Conservation (phyloP, 768 basidiomycete genomes). For the Tulasnella sp. region DNA sequence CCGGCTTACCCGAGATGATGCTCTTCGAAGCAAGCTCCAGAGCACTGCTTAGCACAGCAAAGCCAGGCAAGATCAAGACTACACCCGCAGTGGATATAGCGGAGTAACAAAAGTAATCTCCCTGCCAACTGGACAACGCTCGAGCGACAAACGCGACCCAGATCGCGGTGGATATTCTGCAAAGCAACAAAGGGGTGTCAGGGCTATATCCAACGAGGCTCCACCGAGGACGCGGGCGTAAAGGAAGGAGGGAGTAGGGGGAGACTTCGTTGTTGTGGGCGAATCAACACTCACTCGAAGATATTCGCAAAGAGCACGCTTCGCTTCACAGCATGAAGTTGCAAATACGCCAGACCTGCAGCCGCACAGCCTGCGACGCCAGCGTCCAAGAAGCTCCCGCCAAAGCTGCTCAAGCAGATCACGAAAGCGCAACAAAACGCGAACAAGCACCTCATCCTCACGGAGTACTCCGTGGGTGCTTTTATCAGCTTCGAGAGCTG, state of each 20-base stretch:
- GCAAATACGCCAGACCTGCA: conserved; percentile 52
- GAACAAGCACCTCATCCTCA: conserved; percentile 40
- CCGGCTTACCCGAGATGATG: conserved; percentile 44
- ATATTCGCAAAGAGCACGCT: conserved; percentile 79
- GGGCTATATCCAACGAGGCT: background rate
- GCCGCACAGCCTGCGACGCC: conserved; percentile 63
- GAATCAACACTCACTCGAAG: conserved; percentile 82
- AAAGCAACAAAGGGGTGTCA: background rate
- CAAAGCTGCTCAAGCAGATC: conserved; percentile 78
- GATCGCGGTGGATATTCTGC: conserved; percentile 70
- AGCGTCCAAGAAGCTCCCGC: conserved; percentile 76
- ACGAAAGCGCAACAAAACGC: conserved; percentile 61
- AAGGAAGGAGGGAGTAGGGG: background rate
- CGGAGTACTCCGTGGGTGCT: conserved; percentile 50
- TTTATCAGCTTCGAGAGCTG: conserved; percentile 50
- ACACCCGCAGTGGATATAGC: conserved; percentile 82
- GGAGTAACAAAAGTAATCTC: conserved; percentile 78
- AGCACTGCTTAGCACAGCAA: conserved; percentile 69
- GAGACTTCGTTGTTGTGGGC: conserved; percentile 46
- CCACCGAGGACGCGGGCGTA: background rate
- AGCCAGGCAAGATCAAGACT: conserved; percentile 81
- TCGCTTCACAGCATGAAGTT: conserved; percentile 60
- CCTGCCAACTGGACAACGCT: conserved; percentile 66
- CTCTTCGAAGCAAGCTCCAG: conserved; percentile 78
- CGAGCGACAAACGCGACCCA: conserved; percentile 71